Conservation (phyloP, 2,329 filamentous ascomycete genomes). For the Colletotrichum sp. region DNA sequence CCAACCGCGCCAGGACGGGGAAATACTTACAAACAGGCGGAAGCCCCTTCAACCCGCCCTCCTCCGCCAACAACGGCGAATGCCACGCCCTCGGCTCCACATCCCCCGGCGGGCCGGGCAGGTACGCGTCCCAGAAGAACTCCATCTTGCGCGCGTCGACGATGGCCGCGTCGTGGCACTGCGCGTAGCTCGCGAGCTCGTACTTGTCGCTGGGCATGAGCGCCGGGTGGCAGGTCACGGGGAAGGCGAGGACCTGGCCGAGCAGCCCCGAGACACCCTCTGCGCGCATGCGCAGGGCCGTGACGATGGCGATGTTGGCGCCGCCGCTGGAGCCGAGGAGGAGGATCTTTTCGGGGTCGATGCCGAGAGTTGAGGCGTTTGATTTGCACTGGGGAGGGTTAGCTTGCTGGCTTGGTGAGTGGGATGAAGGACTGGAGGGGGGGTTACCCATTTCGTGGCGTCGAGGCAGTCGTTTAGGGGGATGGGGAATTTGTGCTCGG, state of each 20-base stretch:
- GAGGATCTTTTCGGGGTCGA: constrained; percentile 38
- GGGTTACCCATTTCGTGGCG: constrained; percentile 38
- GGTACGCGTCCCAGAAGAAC: constrained; percentile 39
- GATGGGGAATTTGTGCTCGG: constrained; percentile 39
- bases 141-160: constrained; percentile 33
- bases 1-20: too few relatives aligned
- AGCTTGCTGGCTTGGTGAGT: accelerated
- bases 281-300: constrained; percentile 34
- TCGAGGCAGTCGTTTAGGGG: constrained; percentile 40
- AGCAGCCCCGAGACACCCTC: constrained; percentile 34
- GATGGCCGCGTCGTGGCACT: constrained; percentile 35
- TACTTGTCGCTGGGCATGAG: constrained; percentile 36
- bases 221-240: constrained; percentile 39
- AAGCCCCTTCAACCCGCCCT: constrained; percentile 27
- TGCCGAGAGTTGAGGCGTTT: constrained; percentile 32
- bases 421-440: background rate
- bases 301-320: constrained; percentile 34
- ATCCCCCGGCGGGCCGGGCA: constrained; percentile 29
- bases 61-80: constrained; percentile 37
- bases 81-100: constrained; percentile 25
- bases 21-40: constrained; percentile 39
- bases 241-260: constrained; percentile 38
- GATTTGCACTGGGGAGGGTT: constrained; percentile 28
- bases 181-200: constrained; percentile 38
- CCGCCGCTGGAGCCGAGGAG: constrained; percentile 40